A percentile compares a stretch with the other conserved stretches of the same genome.
These are phyloP conservation scores for Rhynchospora pubera DNA, from an alignment of 176 grass and related monocot species.

Conservation along the genomic window DNA sequence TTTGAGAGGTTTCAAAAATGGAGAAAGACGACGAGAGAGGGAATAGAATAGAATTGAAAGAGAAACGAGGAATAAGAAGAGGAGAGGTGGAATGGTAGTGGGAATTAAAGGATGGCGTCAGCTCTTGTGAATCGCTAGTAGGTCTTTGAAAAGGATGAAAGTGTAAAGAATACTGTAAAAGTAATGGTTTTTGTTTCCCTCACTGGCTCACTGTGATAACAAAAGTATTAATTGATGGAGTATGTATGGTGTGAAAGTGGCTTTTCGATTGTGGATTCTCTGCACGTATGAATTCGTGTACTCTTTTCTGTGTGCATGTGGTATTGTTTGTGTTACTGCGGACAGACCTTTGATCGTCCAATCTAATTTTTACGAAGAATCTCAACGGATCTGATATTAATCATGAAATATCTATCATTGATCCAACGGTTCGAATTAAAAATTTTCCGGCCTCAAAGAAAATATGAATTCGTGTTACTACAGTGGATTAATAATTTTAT, in stretches of 20 bases:
- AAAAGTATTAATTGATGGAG: neutral
- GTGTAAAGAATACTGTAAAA: no score
- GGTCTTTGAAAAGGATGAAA: neutral
- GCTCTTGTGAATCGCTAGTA: neutral
- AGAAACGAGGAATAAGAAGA: neutral
- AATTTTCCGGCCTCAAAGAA: no score
- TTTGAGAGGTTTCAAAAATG: slow-evolving; percentile 10
- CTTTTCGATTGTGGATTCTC: neutral
- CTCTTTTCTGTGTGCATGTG: neutral
- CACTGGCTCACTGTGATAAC: neutral
- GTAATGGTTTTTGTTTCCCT: neutral
- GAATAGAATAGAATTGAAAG: neutral
- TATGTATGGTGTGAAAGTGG: neutral
- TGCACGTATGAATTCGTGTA: neutral
- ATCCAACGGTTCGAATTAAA: no score
- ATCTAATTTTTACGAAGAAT: no score
- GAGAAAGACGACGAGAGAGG: neutral
- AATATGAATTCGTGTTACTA: no score
- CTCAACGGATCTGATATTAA: no score
- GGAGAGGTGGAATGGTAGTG: neutral
- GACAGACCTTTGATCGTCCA: no score
- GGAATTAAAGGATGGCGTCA: neutral
- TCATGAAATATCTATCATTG: no score
- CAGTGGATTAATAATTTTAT: no score
- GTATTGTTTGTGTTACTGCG: no score